Evolutionary conservation across 2,329 filamentous ascomycete genomes (phyloP).

Genomic region (Tricladium varicosporioides): DNA sequence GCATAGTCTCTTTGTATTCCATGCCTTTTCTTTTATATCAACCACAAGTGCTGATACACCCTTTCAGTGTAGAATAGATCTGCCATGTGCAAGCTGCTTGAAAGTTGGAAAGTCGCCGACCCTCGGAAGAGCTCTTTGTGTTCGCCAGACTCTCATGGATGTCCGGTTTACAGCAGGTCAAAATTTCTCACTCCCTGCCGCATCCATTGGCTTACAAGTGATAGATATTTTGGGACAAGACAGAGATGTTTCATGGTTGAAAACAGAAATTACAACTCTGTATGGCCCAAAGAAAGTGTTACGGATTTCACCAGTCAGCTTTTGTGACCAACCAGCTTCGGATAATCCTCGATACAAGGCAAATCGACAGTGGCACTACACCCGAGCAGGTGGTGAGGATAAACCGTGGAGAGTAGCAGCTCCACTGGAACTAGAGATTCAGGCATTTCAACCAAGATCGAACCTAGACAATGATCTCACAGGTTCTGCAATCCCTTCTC

Average conservation of each 20-base stretch:
- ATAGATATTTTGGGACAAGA: neutral
- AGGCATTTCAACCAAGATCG: neutral
- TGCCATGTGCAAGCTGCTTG: neutral
- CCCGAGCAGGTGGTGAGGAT: neutral
- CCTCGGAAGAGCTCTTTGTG: neutral
- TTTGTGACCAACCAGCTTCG: neutral
- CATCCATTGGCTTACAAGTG: neutral
- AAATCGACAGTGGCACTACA: neutral
- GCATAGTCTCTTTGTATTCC: too few species aligned
- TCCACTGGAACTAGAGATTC: neutral
- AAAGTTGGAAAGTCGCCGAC: neutral
- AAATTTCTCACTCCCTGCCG: neutral
- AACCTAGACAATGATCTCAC: neutral
- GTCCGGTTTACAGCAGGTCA: neutral
- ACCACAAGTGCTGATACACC: too few species aligned
- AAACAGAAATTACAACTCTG: neutral
- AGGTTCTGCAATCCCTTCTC: neutral
- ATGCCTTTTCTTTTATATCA: too few species aligned
- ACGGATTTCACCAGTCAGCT: neutral
- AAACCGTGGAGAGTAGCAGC: neutral
- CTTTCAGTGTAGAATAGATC: neutral
- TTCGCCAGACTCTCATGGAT: neutral
- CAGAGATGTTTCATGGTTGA: neutral
- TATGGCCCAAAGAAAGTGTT: neutral
- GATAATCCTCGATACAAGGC: neutral